phyloP scores from a whole-genome alignment of 2,329 filamentous ascomycete species.

The Claviceps africana region DNA sequence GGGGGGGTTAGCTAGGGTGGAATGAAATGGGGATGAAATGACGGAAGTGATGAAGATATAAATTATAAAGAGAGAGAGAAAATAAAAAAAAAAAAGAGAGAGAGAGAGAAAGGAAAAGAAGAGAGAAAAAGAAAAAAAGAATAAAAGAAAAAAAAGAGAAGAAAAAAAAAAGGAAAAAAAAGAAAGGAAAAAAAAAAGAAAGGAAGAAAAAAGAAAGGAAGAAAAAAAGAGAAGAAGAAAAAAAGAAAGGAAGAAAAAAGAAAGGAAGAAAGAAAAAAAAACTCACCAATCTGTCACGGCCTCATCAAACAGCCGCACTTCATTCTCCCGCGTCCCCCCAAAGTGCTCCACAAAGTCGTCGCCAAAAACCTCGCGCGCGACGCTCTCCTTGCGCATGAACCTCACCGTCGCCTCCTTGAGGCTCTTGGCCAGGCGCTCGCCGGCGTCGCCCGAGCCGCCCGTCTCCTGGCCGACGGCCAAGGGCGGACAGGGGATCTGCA shows the following conservation, averaged over 20 bases:
- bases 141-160: no score
- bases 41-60: no score
- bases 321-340: constrained; percentile 82
- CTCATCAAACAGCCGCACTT: constrained; percentile 83
- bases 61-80: no score
- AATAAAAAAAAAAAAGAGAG: no score
- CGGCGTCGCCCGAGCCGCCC: constrained; percentile 55
- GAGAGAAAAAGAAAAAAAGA: no score
- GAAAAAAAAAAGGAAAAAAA: no score
- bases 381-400: constrained; percentile 64
- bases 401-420: constrained; percentile 70
- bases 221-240: no score
- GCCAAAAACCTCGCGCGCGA: constrained; percentile 88
- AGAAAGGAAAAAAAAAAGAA: no score
- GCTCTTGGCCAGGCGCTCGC: constrained; percentile 67
- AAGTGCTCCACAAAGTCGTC: constrained; percentile 95
- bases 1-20: no score
- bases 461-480: constrained; percentile 76
- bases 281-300: constrained; percentile 92
- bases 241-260: not conserved
- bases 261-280: not conserved
- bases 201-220: no score
- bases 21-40: no score
- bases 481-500: constrained; percentile 69
- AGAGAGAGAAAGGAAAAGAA: no score